Evolutionary conservation across 257 asterid species (phyloP), one percentile per base, ranked within the genome.

Genomic region (Scutellaria galericulata): DNA sequence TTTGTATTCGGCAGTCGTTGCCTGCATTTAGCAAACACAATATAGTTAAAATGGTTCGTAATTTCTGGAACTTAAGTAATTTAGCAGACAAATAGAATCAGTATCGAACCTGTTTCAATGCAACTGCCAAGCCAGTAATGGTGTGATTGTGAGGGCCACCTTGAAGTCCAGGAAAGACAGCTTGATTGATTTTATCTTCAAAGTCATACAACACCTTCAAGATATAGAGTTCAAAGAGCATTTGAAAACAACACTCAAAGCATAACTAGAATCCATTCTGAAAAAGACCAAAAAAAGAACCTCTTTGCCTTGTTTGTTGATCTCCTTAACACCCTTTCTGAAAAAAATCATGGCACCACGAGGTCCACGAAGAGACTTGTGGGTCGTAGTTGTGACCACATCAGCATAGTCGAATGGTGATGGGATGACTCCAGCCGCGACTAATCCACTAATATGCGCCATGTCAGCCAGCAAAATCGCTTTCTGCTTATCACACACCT

Each of bases 141-240:
- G 99, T 95, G 86, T 95, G 99, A 75, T 95, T 92, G 86, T 95
- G 99, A 37, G 97, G 98, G 22, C 98, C 98, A 15, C 99, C 99
- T 85, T 95, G 99, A 81, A 95, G 98, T 67, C 99, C 99, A n/a
- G 99, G 99, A 80, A 95, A 95, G 58, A 95, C 99, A 40, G 99
- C 96, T 86, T 92, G 98, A 69, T 95, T 95, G 84, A 95, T 92
- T 78, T 82, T 90, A 68, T 95, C 98, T 81, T 95, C 99, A 64
- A 68, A 90, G 85, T 95, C 97, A 74, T 92, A 95, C 85, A 90
- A 56, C 67, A 94, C 97, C 99, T 94, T 72, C 72, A 66, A 68
- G 35, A 68, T 56, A 72, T 40, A 50, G 56, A 66, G 63, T 50
- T 64, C 37, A 53, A 54, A 50, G 0, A 7, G 61, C 47, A 8